Evolutionary conservation across 2,329 filamentous ascomycete genomes (phyloP), one percentile per base, ranked within the genome.

Genomic region (Rhynchosporium secalis): DNA sequence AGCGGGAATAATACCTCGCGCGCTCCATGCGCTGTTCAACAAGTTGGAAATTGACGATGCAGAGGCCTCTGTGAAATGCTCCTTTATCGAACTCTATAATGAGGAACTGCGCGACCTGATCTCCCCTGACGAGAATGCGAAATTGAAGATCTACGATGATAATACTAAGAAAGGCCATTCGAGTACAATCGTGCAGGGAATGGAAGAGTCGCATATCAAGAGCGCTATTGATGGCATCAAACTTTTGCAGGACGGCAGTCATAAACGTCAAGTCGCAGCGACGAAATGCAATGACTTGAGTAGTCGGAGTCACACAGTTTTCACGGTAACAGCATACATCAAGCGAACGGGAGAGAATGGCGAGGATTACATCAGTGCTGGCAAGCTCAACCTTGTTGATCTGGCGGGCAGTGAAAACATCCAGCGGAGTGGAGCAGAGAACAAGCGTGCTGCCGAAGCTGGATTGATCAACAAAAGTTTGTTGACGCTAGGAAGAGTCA

Each of bases 241-340:
- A 76, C 83, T 97, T 65, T 84, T 99, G 51, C 91, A 95, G 70
- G 84, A 89, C 66, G 96, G 95, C 65, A 97, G 92, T 75, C 83
- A 95, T 77, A 96, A 93, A 76, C 89, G 95, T 56, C 95, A 99
- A 76, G 95, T 99, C n/a, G 96, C 95, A 5, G 92, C 96, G 3
- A 99, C 95, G n/a, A 98, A 98, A 77, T 99, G 95, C 83, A 99
- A 99, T 75, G 95, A 99, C 71, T 85, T 98, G 60, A 97, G 93
- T 77, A 97, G 93, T 71, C 87, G 95, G 75, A 96, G 93, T 79
- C 96, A 99, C 74, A 99, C 95, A 0, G 90, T 99, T 28, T 99
- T 99, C 73, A 98, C 95, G 7, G 91, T 99, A 64, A 97, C 94
- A 0, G 91, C 93, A 0, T 92, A 93, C 73, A 88, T 92, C 72